phyloP scores from a whole-genome alignment of 148 eudicot genomes.

The Rhododendron vialii region DNA sequence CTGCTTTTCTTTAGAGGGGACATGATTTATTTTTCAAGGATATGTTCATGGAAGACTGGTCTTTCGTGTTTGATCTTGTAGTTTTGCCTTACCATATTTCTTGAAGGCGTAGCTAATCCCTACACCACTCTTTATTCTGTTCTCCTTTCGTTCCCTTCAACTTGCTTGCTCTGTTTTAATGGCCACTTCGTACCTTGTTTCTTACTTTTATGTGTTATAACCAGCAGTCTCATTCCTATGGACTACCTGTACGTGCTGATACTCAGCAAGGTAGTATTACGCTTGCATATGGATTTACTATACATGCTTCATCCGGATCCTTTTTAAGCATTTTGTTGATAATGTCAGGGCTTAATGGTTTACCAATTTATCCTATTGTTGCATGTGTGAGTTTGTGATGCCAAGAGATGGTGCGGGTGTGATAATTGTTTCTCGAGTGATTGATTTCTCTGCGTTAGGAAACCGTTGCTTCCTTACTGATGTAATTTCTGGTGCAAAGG shows the following conservation, averaged over 20 bases:
- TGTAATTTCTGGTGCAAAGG: not conserved
- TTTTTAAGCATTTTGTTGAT: not conserved
- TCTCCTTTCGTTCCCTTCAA: not conserved
- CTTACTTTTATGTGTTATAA: not conserved
- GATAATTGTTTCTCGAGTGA: not conserved
- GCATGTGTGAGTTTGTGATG: not conserved
- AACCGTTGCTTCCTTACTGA: not conserved
- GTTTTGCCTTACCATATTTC: not conserved
- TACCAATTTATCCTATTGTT: not conserved
- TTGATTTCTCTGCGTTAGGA: not conserved
- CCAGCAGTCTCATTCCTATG: not conserved
- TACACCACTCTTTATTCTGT: not conserved
- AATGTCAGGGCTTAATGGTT: not conserved
- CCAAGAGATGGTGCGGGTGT: not conserved
- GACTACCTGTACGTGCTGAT: not conserved
- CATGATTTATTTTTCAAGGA: not conserved
- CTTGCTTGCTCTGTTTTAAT: not conserved
- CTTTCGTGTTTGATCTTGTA: not conserved
- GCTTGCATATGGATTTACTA: not conserved
- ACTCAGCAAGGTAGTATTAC: not conserved
- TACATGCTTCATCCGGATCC: not conserved
- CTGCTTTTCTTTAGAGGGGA: not conserved
- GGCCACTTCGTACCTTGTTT: not conserved
- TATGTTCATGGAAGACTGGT: not conserved
- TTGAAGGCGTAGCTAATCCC: not conserved